Evolutionary conservation across 441 rosid species (phyloP).

Genomic region (Mallotus japonicus): DNA sequence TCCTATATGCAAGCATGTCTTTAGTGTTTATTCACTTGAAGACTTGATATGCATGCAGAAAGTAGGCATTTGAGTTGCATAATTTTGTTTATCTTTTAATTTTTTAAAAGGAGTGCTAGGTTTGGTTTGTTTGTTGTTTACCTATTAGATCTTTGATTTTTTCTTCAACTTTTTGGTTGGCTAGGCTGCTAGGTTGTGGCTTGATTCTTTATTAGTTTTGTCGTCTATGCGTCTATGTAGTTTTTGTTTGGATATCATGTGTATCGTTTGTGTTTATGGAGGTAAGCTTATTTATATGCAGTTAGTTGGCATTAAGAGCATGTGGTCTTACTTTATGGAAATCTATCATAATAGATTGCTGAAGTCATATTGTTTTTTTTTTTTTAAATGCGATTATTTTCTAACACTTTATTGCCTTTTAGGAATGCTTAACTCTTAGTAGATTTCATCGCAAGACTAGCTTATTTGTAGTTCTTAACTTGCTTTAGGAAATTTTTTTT

Average conservation of each 20-base stretch:
- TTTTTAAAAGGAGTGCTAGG: neutral
- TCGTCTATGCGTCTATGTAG: neutral
- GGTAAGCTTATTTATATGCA: neutral
- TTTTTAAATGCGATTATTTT: too few species aligned
- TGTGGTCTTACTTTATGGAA: neutral
- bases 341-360: neutral
- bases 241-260: neutral
- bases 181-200: neutral
- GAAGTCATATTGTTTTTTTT: neutral
- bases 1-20: too few species aligned
- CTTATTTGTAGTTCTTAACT: neutral
- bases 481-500: too few species aligned
- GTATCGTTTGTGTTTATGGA: neutral
- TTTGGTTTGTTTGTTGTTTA: neutral
- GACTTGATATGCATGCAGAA: too few species aligned
- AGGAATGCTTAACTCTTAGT: neutral
- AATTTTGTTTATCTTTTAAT: constrained; percentile 2
- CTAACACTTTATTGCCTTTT: too few species aligned
- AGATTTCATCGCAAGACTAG: neutral
- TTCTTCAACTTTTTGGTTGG: neutral
- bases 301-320: neutral
- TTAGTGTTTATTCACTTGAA: too few species aligned
- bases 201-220: neutral
- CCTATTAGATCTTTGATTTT: constrained; percentile 7
- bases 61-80: too few species aligned